Conservation (phyloP, 148 eudicot species). For the Rhododendron williamsianum region DNA sequence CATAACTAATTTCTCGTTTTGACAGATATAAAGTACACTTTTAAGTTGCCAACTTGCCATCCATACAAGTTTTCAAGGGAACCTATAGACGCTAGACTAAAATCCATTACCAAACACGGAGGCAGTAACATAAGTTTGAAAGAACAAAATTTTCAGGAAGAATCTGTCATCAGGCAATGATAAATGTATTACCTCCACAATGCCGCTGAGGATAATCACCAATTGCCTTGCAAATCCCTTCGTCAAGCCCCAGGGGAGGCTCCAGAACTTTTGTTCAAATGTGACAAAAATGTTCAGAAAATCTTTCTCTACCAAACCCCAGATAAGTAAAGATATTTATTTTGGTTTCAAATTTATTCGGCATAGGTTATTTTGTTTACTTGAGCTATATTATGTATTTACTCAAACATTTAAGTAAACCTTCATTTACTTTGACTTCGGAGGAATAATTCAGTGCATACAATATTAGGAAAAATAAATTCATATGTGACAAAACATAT, state of each 20-base stretch:
- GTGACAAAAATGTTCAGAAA: neutral
- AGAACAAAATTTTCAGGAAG: neutral
- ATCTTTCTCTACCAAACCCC: no score
- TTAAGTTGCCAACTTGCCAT: neutral
- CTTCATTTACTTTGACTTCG: neutral
- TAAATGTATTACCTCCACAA: neutral
- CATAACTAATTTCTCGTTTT: neutral
- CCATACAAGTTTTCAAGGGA: neutral
- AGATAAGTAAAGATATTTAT: neutral
- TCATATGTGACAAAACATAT: neutral
- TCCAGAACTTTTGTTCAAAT: neutral
- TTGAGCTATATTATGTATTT: neutral
- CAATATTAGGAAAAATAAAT: no score
- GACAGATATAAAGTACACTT: neutral
- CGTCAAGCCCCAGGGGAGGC: neutral
- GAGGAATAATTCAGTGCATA: neutral
- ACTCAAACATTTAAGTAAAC: no score
- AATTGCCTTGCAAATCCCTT: neutral
- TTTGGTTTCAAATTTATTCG: no score
- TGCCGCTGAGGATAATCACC: neutral
- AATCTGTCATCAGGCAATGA: neutral
- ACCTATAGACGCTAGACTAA: neutral
- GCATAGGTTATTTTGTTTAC: neutral
- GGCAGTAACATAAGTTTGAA: neutral
- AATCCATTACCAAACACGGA: neutral